phyloP scores from a whole-genome alignment of 108 stramenopile species.

The Pseudonitzschia multiseries region DNA sequence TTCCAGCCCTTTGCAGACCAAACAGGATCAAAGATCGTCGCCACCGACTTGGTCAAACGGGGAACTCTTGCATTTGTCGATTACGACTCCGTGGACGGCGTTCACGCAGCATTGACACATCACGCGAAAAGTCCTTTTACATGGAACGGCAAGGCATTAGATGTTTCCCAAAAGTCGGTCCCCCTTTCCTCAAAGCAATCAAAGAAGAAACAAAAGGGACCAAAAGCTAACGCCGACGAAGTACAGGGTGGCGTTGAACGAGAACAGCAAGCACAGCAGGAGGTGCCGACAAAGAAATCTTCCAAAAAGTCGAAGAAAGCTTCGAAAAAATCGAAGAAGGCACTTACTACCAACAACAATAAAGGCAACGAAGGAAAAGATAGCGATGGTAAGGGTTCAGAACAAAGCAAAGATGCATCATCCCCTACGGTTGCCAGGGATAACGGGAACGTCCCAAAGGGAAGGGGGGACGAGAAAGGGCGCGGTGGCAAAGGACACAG shows the following conservation, averaged over 20 bases:
- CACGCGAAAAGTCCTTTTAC: not conserved
- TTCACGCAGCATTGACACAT: not conserved
- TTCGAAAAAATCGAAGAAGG: not conserved
- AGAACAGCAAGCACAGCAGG: no score
- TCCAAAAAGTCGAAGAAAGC: not conserved
- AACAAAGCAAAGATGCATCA: not conserved
- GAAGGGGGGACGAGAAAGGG: not conserved
- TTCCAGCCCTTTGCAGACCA: constrained; percentile 4
- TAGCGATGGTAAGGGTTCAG: no score
- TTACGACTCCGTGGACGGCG: not conserved
- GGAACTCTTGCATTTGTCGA: not conserved
- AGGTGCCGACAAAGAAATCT: no score
- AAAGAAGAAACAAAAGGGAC: not conserved
- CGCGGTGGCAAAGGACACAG: not conserved
- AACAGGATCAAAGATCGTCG: not conserved
- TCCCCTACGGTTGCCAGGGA: not conserved
- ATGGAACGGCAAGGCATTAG: not conserved
- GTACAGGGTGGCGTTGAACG: no score
- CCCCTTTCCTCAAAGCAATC: not conserved
- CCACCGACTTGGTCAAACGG: not conserved
- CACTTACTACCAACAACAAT: not conserved
- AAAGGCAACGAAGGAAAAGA: no score
- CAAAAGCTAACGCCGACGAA: not conserved
- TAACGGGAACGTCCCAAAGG: not conserved
- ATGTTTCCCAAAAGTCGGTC: not conserved